These are phyloP conservation scores for Selenicereus undatus DNA, from an alignment of 148 eudicot genomes.

Conservation along the genomic window DNA sequence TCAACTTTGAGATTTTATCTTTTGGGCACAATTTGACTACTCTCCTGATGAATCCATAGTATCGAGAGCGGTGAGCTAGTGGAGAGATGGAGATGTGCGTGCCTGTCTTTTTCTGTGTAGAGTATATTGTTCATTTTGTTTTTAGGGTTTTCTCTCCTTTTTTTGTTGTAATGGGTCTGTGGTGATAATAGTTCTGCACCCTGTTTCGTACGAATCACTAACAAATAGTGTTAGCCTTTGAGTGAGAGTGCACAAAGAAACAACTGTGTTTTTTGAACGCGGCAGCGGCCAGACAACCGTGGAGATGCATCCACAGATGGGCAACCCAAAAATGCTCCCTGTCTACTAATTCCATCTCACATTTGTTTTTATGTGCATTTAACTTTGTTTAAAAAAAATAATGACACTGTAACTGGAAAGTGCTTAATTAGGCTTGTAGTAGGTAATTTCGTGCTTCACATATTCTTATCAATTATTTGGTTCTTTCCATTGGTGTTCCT, in stretches of 20 bases:
- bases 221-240: background rate
- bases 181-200: background rate
- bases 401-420: too few species aligned
- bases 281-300: slow-evolving; percentile 36
- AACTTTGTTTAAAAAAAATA: too few species aligned
- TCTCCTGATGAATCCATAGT: too few species aligned
- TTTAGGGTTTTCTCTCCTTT: background rate
- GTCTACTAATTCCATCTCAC: slow-evolving; percentile 30
- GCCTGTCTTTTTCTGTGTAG: background rate
- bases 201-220: background rate
- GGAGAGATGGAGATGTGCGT: too few species aligned
- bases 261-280: background rate
- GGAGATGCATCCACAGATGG: slow-evolving; percentile 31
- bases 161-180: too few species aligned
- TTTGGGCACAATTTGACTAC: too few species aligned
- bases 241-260: slow-evolving; percentile 22
- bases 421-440: too few species aligned
- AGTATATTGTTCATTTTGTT: background rate
- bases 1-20: too few species aligned
- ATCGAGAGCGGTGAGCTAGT: too few species aligned
- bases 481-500: background rate
- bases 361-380: background rate
- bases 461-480: background rate
- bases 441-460: too few species aligned
- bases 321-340: background rate